Evolutionary conservation across 768 basidiomycete genomes (phyloP), one percentile per base, ranked within the genome.

Genomic region (Rickenella mellea): DNA sequence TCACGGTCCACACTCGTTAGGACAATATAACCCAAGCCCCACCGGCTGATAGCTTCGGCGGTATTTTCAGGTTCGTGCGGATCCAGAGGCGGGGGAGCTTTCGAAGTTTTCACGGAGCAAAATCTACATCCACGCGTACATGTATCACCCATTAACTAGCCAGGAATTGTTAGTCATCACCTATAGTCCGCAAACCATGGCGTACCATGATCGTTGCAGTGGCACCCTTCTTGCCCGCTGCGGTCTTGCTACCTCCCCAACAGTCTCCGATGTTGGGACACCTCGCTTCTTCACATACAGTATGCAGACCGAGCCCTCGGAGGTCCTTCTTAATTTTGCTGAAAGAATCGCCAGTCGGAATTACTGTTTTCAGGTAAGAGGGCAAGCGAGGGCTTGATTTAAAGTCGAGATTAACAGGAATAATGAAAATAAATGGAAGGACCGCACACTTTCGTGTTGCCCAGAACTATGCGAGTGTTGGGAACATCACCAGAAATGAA

Each of bases 211-310:
- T 99, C 2, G 96, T 99, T 9, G 96, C 96, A 6, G 96, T 99
- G 19, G 96, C 96, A 38, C 77, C 74, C 45, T 78, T 79, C 50
- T 83, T 80, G 24, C 78, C 82, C 6, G 74, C 77, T 30, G 61
- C 68, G 37, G 70, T 75, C 25, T 74, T 68, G 53, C 80, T 81
- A 7, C 92, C 92, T 30, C 96, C 91, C 96, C 96, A 99, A 55
- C 96, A 99, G 55, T 98, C 94, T n/a, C 94, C 96, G 43, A 99
- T 97, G 55, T 99, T 99, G 0, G 96, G 96, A 68, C 96, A 99
- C 48, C 93, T 75, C 27, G 96, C 96, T 60, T 99, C 96, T 62
- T 99, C 96, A 55, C 96, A 99, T 2, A 99, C 96, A 0, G 96
- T 99, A 55, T 96, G 91, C 37, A 99, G 68, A 6, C 77, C 77